Percentiles rank a stretch among this genome's conserved stretches.
phyloP scores from a whole-genome alignment of 1,139 yeast species.

The Sugiyamaella pinicola region DNA sequence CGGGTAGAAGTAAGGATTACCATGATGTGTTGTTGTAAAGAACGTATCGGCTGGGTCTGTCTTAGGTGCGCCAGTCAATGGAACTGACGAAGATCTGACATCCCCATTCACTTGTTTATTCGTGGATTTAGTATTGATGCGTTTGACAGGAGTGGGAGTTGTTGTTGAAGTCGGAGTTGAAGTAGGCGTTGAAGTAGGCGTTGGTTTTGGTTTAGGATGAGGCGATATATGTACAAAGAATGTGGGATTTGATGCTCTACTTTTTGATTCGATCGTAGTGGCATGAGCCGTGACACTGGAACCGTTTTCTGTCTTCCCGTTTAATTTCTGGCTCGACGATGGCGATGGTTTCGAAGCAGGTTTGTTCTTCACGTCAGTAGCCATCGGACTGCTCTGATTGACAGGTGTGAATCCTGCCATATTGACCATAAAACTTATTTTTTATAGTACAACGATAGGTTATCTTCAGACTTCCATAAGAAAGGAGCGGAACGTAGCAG shows the following conservation, averaged over 20 bases:
- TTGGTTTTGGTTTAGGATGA: background rate
- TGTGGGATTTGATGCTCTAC: background rate
- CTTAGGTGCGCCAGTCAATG: background rate
- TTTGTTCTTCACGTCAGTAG: background rate
- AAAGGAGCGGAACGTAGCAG: background rate
- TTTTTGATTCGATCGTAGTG: background rate
- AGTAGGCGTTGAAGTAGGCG: background rate
- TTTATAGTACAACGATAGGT: too few relatives aligned
- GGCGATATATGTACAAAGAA: background rate
- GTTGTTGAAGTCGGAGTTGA: background rate
- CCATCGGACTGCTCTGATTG: conserved; percentile 4
- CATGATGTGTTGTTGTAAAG: conserved; percentile 21
- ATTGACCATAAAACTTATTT: too few relatives aligned
- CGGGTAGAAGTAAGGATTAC: conserved; percentile 46
- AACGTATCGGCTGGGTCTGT: conserved; percentile 7
- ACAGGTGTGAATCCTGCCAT: conserved; percentile 32
- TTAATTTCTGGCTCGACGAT: background rate
- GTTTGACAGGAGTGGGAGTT: background rate
- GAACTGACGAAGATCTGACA: background rate
- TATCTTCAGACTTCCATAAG: background rate
- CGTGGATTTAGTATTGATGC: background rate
- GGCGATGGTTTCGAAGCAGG: background rate
- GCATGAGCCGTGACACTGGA: too few relatives aligned
- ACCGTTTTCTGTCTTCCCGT: background rate
- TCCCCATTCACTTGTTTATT: background rate